These are phyloP conservation scores for Dactylellina drechsleri DNA, from an alignment of 2,329 filamentous ascomycete genomes.

Conservation along the genomic window DNA sequence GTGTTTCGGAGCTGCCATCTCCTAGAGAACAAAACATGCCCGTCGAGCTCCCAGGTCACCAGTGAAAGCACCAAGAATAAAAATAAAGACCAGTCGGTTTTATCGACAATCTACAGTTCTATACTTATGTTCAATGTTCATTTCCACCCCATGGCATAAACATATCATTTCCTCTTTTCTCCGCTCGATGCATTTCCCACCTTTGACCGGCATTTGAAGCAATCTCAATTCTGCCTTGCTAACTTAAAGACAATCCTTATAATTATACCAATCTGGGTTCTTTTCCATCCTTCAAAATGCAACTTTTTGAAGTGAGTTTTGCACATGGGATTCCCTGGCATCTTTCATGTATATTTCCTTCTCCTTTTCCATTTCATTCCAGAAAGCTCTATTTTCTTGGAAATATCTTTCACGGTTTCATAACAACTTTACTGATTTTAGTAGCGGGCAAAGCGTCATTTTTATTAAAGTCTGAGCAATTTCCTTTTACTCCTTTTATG, in stretches of 20 bases:
- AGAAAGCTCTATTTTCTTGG: background rate
- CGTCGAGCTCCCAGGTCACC: conserved; percentile 38
- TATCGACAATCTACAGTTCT: too few species aligned
- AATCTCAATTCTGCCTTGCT: background rate
- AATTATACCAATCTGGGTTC: background rate
- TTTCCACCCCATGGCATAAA: background rate
- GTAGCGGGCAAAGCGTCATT: conserved; percentile 26
- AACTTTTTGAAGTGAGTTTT: background rate
- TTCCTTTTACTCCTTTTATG: conserved; percentile 18
- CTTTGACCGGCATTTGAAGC: conserved; percentile 9
- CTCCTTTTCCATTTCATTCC: background rate
- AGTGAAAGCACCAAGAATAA: conserved; percentile 11
- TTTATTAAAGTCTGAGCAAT: background rate
- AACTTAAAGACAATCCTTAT: background rate
- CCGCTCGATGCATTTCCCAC: background rate
- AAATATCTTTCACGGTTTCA: background rate
- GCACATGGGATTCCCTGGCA: background rate
- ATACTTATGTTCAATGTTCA: background rate
- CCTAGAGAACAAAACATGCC: conserved; percentile 39
- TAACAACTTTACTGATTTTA: conserved; percentile 16
- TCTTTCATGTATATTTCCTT: conserved; percentile 39
- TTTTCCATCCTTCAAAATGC: background rate
- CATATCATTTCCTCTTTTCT: background rate
- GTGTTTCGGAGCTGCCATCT: conserved; percentile 44
- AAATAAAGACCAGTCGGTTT: conserved; percentile 1